A percentile compares a stretch with the other conserved stretches of the same genome.
Conservation (phyloP, 305 asterid genomes). For the Fraxinus albicans region DNA sequence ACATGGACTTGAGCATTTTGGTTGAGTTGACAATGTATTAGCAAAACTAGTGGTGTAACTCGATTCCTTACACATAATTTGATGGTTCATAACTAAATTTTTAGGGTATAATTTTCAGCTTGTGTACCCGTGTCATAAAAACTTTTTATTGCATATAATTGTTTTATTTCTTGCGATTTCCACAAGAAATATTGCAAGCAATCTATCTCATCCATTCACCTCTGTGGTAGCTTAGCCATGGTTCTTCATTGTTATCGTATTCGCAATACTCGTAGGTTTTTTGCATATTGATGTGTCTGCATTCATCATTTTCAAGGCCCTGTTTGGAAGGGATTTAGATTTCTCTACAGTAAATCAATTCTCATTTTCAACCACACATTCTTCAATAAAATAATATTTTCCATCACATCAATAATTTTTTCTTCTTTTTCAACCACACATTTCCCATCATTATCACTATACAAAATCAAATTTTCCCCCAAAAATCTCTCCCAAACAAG, state of each 20-base stretch:
- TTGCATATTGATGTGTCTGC: background rate
- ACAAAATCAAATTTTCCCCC: no score
- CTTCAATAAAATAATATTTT: no score
- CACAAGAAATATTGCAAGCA: background rate
- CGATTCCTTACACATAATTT: background rate
- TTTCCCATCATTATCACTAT: no score
- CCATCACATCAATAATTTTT: no score
- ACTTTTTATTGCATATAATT: background rate
- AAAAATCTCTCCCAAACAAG: no score
- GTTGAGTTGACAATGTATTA: background rate
- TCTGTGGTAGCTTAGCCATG: background rate
- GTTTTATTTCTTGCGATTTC: background rate
- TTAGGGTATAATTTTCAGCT: background rate
- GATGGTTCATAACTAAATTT: background rate
- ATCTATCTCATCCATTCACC: background rate
- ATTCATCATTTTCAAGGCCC: background rate
- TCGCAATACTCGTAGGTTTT: background rate
- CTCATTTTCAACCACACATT: no score
- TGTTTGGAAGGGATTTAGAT: no score
- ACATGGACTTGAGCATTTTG: background rate
- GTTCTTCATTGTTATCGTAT: background rate
- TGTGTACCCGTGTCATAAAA: background rate
- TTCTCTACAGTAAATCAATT: no score
- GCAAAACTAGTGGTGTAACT: background rate
- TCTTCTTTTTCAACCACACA: no score